Evolutionary conservation across 139 green algal genomes (phyloP), one percentile per base, ranked within the genome.

Genomic region (Tetratostichococcus sp.): DNA sequence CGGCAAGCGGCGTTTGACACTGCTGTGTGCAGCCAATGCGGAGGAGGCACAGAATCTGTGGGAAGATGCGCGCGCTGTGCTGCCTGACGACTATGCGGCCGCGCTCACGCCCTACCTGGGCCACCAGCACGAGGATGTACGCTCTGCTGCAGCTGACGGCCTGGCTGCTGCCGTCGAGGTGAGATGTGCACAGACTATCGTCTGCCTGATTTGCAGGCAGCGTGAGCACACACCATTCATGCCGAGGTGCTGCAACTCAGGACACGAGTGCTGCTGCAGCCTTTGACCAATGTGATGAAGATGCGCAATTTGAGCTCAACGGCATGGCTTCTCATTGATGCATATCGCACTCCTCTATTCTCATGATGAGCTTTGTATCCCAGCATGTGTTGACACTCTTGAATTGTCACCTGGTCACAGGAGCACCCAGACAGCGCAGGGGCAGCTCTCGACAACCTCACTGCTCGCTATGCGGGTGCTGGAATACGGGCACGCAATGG

Each of bases 11-110:
- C 39, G 8, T 8, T 50, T 50, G 39, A 8, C 39, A 95, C 71
- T n/a, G n/a, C 39, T 70, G 0, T 57, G 78, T 19, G 85, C 88
- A n/a, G 77, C 78, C 58, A 95, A 94, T 35, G 84, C 83, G 22
- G 76, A 76, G 70, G 77, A 71, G 31, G 89, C 86, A 11, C 31
- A 75, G 34, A 65, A 31, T 30, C 83, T 94, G 50, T 92, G 88
- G 86, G 73, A 87, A 3, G 28, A 86, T 31, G 72, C 71, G 1
- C 35, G 35, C 14, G 79, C 70, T 35, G 11, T 23, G 6, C 69
- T 86, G 69, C 30, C 65, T 0, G 23, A 39, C 25, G 67, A 32
- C 42, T 87, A 78, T 65, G 78, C 74, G 1, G 28, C 34, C 0
- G 35, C 71, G n/a, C 71, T 89, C 23, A 34, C 86, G 5, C 65